These are phyloP conservation scores for Silene uniflora DNA, from an alignment of 148 eudicot species.

Conservation along the genomic window DNA sequence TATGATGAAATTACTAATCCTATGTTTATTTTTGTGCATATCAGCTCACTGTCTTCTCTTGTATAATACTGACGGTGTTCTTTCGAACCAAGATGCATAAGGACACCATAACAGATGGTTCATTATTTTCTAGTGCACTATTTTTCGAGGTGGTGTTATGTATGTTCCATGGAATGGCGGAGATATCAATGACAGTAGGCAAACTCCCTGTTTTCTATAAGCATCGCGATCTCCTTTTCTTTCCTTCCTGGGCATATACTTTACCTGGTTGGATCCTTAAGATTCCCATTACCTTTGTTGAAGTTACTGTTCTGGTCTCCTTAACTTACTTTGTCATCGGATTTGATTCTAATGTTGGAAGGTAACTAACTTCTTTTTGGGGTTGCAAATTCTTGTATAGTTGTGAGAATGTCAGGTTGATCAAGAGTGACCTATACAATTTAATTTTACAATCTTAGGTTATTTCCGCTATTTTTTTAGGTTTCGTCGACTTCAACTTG, in stretches of 20 bases:
- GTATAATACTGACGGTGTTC: constrained; percentile 62
- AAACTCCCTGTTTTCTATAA: constrained; percentile 78
- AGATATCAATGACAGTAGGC: constrained; percentile 53
- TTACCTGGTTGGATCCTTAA: constrained; percentile 65
- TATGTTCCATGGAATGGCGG: constrained; percentile 64
- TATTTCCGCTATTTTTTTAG: no score
- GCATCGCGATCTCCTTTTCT: constrained; percentile 66
- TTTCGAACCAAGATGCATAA: constrained; percentile 56
- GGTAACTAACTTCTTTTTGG: constrained; percentile 29
- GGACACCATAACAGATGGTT: constrained; percentile 36
- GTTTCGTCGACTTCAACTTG: no score
- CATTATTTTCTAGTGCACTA: constrained; percentile 47
- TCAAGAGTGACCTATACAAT: no score
- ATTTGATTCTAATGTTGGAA: constrained; percentile 60
- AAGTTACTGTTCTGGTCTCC: constrained; percentile 40
- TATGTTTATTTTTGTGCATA: neutral
- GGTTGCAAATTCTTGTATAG: no score
- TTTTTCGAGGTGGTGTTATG: constrained; percentile 36
- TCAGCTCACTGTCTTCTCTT: constrained; percentile 47
- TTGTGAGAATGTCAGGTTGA: no score
- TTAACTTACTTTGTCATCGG: constrained; percentile 69
- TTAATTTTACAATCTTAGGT: no score
- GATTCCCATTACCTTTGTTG: constrained; percentile 53
- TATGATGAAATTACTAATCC: neutral
- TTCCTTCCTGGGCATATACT: constrained; percentile 71